Percentiles rank a stretch among this genome's conserved stretches.
Evolutionary conservation across 2,329 filamentous ascomycete genomes (phyloP).

Genomic region (Claviceps maximensis): DNA sequence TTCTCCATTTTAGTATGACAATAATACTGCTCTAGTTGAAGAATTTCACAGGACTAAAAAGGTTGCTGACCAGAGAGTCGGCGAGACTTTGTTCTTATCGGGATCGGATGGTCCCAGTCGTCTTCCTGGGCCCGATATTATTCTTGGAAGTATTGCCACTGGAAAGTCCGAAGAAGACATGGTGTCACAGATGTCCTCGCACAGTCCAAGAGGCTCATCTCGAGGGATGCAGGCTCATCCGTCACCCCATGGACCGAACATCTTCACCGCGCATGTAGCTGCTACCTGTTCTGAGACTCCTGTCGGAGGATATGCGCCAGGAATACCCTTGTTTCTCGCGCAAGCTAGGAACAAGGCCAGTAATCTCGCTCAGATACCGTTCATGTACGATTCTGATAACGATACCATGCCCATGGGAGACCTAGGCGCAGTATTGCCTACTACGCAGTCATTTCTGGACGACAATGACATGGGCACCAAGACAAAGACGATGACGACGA

Average conservation of each 20-base stretch:
- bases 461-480: slow-evolving; percentile 3
- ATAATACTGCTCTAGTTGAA: slow-evolving; percentile 16
- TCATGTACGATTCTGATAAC: slow-evolving; percentile 13
- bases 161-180: slow-evolving; percentile 11
- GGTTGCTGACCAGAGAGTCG: slow-evolving; percentile 12
- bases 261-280: slow-evolving; percentile 1
- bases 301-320: slow-evolving; percentile 12
- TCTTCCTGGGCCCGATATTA: slow-evolving; percentile 14
- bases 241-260: background rate
- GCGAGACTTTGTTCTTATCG: slow-evolving; percentile 5
- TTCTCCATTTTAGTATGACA: slow-evolving; percentile 12
- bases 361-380: slow-evolving; percentile 8
- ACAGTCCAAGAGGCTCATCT: background rate
- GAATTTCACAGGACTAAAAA: slow-evolving; percentile 19
- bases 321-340: slow-evolving; percentile 15
- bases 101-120: slow-evolving; percentile 7
- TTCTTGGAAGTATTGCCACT: slow-evolving; percentile 14
- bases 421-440: slow-evolving; percentile 10
- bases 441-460: slow-evolving; percentile 6
- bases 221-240: background rate
- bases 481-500: slow-evolving; percentile 4
- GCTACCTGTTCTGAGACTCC: background rate
- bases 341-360: slow-evolving; percentile 12
- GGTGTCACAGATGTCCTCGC: slow-evolving; percentile 3
- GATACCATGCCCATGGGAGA: slow-evolving; percentile 10